Evolutionary conservation across 2,329 filamentous ascomycete genomes (phyloP).

Genomic region (Penicillium sp.): DNA sequence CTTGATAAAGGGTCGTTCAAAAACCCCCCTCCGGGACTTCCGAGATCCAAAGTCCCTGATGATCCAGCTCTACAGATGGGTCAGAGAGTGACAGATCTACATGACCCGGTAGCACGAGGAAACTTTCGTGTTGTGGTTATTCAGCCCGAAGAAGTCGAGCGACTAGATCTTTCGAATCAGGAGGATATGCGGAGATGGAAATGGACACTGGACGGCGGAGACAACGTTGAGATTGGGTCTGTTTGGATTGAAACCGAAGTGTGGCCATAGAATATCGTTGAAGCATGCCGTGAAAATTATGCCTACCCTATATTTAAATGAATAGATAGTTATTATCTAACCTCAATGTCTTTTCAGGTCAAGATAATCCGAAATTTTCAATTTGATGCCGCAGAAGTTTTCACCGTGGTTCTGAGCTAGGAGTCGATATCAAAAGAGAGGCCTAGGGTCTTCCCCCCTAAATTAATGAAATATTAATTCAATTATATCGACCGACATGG

Average conservation of each 20-base stretch:
- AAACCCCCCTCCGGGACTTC: conserved; percentile 70
- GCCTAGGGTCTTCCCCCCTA: too few relatives aligned
- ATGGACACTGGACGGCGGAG: conserved; percentile 58
- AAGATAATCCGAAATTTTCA: too few relatives aligned
- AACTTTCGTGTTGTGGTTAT: conserved; percentile 91
- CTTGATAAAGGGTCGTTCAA: conserved; percentile 64
- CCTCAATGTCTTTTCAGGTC: too few relatives aligned
- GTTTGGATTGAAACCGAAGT: conserved; percentile 71
- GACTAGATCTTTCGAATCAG: conserved; percentile 71
- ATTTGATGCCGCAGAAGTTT: too few relatives aligned
- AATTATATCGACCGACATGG: too few relatives aligned
- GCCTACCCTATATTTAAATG: too few relatives aligned
- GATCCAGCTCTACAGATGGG: conserved; percentile 54
- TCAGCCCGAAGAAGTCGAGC: conserved; percentile 76
- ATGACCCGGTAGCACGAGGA: conserved; percentile 69
- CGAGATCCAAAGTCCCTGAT: conserved; percentile 57
- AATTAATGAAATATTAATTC: too few relatives aligned
- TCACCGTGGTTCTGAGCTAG: too few relatives aligned
- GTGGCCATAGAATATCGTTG: conserved; percentile 58
- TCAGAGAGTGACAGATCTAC: conserved; percentile 70
- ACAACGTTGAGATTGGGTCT: conserved; percentile 34
- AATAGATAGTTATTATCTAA: too few relatives aligned
- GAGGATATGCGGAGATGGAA: conserved; percentile 66
- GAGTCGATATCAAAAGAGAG: too few relatives aligned
- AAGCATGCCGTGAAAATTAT: too few relatives aligned